A percentile compares a stretch with the other conserved stretches of the same genome.
Evolutionary conservation across 2,329 filamentous ascomycete genomes (phyloP).

Genomic region (Hortaea sp.): DNA sequence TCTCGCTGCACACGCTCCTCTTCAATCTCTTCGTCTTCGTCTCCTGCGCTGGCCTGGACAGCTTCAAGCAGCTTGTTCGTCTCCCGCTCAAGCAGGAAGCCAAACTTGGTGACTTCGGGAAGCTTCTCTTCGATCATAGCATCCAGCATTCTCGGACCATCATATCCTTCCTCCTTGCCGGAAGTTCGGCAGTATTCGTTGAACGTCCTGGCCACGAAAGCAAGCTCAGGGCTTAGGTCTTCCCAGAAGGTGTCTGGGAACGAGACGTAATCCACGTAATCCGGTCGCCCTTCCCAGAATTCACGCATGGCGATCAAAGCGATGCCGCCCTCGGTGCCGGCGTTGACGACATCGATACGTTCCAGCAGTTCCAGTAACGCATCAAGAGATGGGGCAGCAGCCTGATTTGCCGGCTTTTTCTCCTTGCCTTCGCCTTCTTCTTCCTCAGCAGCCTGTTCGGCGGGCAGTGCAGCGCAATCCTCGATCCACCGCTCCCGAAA

Average conservation of each 20-base stretch:
- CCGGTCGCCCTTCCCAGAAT: conserved; percentile 88
- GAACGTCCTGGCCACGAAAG: conserved; percentile 84
- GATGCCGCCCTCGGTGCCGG: conserved; percentile 79
- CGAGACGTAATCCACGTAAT: conserved; percentile 62
- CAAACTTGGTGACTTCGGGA: conserved; percentile 85
- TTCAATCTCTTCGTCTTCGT: conserved; percentile 40
- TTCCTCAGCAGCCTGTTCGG: conserved; percentile 47
- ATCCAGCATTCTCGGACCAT: conserved; percentile 60
- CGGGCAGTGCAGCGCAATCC: conserved; percentile 65
- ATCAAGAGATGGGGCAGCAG: conserved; percentile 61
- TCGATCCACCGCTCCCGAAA: conserved; percentile 98
- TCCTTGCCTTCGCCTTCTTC: conserved; percentile 40
- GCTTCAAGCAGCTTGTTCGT: conserved; percentile 58
- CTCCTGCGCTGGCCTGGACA: conserved; percentile 43
- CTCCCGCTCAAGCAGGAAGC: conserved; percentile 76
- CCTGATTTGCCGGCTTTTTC: conserved; percentile 32
- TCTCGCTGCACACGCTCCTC: conserved; percentile 84
- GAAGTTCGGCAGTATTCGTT: conserved; percentile 82
- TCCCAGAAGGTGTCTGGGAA: conserved; percentile 69
- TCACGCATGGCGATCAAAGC: conserved; percentile 89
- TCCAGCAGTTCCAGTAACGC: conserved; percentile 83
- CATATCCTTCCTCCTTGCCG: conserved; percentile 30
- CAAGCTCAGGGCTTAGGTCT: conserved; percentile 70
- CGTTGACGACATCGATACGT: conserved; percentile 85
- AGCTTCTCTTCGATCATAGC: conserved; percentile 84